Evolutionary conservation across 805 yeast species (phyloP).

Genomic region (Candida chauliodis): DNA sequence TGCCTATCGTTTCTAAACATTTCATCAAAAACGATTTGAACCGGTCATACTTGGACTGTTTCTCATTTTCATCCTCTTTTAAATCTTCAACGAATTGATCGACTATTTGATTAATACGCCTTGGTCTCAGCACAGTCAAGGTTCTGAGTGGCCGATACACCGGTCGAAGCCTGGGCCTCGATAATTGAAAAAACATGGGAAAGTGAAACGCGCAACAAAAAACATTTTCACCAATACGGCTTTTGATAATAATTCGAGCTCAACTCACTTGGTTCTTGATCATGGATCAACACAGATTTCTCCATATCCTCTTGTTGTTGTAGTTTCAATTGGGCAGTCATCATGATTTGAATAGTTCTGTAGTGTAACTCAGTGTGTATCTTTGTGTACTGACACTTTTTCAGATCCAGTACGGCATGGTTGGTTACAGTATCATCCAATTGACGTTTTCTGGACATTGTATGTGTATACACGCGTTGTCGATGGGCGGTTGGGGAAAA

Average conservation of each 20-base stretch:
- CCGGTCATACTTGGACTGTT: slow-evolving; percentile 14
- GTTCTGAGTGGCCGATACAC: not conserved
- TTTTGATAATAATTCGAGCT: slow-evolving; percentile 8
- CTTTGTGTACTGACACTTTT: slow-evolving; percentile 20
- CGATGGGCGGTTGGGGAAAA: too few species aligned
- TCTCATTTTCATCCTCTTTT: slow-evolving; percentile 11
- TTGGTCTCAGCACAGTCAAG: not conserved
- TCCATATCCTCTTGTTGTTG: slow-evolving; percentile 8
- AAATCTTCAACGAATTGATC: slow-evolving; percentile 13
- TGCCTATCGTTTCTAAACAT: slow-evolving; percentile 64
- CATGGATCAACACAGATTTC: too few species aligned
- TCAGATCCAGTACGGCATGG: not conserved
- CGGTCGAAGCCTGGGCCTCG: slow-evolving; percentile 3
- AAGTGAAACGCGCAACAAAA: not conserved
- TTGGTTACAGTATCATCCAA: not conserved
- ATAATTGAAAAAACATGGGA: not conserved
- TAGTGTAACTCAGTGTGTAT: slow-evolving; percentile 30
- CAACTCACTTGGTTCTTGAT: not conserved
- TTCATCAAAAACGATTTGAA: slow-evolving; percentile 33
- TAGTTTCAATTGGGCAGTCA: slow-evolving; percentile 23
- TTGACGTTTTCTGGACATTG: slow-evolving; percentile 3
- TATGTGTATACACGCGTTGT: not conserved
- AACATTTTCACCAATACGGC: slow-evolving; percentile 8
- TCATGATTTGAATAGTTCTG: slow-evolving; percentile 28
- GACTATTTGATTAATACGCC: slow-evolving; percentile 8